These are phyloP conservation scores for Metschnikowia vanudenii DNA, from an alignment of 805 yeast species.

Conservation along the genomic window DNA sequence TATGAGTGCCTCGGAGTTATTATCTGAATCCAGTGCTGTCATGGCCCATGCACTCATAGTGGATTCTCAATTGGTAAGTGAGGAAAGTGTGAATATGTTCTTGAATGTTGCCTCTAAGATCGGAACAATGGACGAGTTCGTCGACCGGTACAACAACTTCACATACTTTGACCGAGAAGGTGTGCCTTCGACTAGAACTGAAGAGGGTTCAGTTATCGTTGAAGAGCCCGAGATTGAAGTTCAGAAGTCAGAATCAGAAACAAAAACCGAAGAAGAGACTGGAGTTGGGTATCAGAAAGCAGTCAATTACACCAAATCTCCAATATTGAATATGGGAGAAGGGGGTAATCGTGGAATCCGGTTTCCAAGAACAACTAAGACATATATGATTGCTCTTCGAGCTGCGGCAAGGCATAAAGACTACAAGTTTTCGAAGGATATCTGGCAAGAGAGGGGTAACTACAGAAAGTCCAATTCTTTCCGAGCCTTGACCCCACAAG, in stretches of 20 bases:
- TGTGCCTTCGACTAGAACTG: slow-evolving; percentile 5
- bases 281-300: neutral
- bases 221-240: neutral
- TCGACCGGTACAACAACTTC: slow-evolving; percentile 30
- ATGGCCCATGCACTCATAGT: slow-evolving; percentile 54
- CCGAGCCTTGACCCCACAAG: slow-evolving; percentile 33
- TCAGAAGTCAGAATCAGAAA: neutral
- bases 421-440: slow-evolving; percentile 54
- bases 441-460: slow-evolving; percentile 79
- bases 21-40: slow-evolving; percentile 77
- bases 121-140: slow-evolving; percentile 35
- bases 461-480: slow-evolving; percentile 59
- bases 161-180: slow-evolving; percentile 28
- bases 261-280: slow-evolving; percentile 4
- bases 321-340: slow-evolving; percentile 15
- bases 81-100: slow-evolving; percentile 48
- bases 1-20: slow-evolving; percentile 38
- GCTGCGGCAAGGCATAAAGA: slow-evolving; percentile 63
- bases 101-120: slow-evolving; percentile 45
- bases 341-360: neutral
- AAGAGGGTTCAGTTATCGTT: neutral
- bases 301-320: slow-evolving; percentile 21
- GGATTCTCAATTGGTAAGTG: slow-evolving; percentile 44
- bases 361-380: slow-evolving; percentile 36
- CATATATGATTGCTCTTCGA: slow-evolving; percentile 60